phyloP scores from a whole-genome alignment of 345 rosid genomes.

The Aegle marmelos region DNA sequence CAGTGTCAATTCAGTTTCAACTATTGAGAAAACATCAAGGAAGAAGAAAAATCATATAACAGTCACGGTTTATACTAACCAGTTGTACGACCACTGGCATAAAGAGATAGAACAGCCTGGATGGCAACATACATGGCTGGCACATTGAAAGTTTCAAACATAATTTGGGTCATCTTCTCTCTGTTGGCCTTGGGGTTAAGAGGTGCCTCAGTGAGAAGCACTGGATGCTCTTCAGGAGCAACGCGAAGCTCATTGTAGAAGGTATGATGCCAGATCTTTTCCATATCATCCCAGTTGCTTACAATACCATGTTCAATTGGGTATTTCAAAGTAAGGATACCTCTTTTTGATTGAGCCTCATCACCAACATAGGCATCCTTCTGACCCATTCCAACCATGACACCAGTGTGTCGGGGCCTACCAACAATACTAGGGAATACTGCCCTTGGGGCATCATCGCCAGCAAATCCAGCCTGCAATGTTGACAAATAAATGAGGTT shows the following conservation, averaged over 20 bases:
- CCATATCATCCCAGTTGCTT: constrained; percentile 75
- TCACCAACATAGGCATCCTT: constrained; percentile 67
- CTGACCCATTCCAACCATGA: constrained; percentile 65
- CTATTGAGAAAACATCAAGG: background rate
- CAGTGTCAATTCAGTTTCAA: background rate
- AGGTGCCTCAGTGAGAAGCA: constrained; percentile 55
- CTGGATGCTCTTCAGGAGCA: constrained; percentile 56
- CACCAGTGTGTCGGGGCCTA: constrained; percentile 58
- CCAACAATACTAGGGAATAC: constrained; percentile 63
- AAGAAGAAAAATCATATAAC: background rate
- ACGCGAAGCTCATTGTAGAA: constrained; percentile 63
- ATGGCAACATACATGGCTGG: constrained; percentile 41
- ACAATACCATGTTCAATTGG: constrained; percentile 66
- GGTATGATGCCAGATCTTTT: constrained; percentile 70
- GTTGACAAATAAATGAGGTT: background rate
- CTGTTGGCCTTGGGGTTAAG: constrained; percentile 59
- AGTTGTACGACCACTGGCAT: constrained; percentile 55
- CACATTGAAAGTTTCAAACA: constrained; percentile 59
- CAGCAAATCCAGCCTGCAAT: constrained; percentile 62
- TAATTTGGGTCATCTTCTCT: constrained; percentile 67
- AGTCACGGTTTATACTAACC: constrained; percentile 17
- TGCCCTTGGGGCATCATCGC: constrained; percentile 62
- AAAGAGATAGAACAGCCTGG: constrained; percentile 49
- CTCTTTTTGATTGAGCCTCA: constrained; percentile 66
- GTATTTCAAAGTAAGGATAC: constrained; percentile 61